Evolutionary conservation across 257 asterid species (phyloP).

Genomic region (Lavandula angustifolia): DNA sequence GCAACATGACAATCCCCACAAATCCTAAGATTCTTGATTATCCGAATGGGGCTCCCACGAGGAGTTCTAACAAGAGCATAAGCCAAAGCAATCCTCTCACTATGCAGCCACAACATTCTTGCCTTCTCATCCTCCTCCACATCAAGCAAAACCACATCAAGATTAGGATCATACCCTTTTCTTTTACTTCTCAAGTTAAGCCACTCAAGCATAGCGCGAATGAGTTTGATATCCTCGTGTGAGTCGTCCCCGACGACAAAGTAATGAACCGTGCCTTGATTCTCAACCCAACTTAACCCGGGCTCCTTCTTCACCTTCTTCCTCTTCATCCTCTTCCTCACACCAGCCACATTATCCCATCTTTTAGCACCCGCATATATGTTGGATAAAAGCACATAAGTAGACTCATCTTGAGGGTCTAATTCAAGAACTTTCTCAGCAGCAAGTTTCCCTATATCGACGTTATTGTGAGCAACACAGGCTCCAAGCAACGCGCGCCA

Average conservation of each 20-base stretch:
- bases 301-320: slow-evolving; percentile 82
- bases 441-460: slow-evolving; percentile 72
- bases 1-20: slow-evolving; percentile 82
- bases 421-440: slow-evolving; percentile 75
- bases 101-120: slow-evolving; percentile 84
- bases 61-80: slow-evolving; percentile 72
- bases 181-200: slow-evolving; percentile 56
- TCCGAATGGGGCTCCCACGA: slow-evolving; percentile 69
- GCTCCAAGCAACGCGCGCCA: slow-evolving; percentile 99
- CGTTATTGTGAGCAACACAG: slow-evolving; percentile 71
- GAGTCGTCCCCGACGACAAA: slow-evolving; percentile 81
- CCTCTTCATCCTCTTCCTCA: slow-evolving; percentile 76
- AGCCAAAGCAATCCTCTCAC: slow-evolving; percentile 89
- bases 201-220: slow-evolving; percentile 84
- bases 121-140: slow-evolving; percentile 90
- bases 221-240: slow-evolving; percentile 71
- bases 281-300: slow-evolving; percentile 93
- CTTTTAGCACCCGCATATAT: slow-evolving; percentile 75
- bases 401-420: slow-evolving; percentile 84
- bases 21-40: slow-evolving; percentile 76
- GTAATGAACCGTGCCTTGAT: slow-evolving; percentile 73
- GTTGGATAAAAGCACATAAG: slow-evolving; percentile 75
- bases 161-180: slow-evolving; percentile 67
- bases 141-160: slow-evolving; percentile 69
- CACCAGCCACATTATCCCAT: slow-evolving; percentile 71